A percentile compares a stretch with the other conserved stretches of the same genome.
These are phyloP conservation scores for Pseudogymnoascus sp. DNA, from an alignment of 2,329 filamentous ascomycete genomes.

Conservation along the genomic window DNA sequence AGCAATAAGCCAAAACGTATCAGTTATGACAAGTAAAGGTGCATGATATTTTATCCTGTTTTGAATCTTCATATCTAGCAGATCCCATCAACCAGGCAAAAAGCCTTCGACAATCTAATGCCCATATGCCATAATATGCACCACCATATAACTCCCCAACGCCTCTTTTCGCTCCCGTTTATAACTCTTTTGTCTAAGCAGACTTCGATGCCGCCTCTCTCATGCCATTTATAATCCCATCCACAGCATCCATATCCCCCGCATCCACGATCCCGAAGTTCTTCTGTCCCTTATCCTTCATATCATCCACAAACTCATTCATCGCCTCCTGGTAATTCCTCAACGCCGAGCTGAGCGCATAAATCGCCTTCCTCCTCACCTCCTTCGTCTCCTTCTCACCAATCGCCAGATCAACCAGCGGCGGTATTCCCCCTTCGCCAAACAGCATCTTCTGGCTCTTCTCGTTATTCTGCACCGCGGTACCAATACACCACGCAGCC, in stretches of 20 bases:
- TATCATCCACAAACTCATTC: slow-evolving; percentile 56
- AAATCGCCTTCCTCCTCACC: slow-evolving; percentile 79
- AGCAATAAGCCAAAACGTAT: too few relatives aligned
- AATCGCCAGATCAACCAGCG: slow-evolving; percentile 57
- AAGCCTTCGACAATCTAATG: not conserved
- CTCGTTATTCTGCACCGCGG: slow-evolving; percentile 92
- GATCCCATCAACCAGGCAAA: not conserved
- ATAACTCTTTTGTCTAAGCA: not conserved
- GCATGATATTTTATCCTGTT: not conserved
- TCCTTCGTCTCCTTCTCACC: slow-evolving; percentile 49
- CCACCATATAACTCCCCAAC: not conserved
- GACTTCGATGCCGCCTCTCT: slow-evolving; percentile 37
- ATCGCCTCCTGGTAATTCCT: slow-evolving; percentile 85
- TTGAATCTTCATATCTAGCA: not conserved
- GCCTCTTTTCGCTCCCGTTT: not conserved
- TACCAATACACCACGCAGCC: slow-evolving; percentile 91
- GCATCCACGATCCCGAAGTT: slow-evolving; percentile 61
- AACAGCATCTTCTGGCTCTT: slow-evolving; percentile 67
- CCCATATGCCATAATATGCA: not conserved
- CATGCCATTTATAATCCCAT: slow-evolving; percentile 62
- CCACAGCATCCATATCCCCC: slow-evolving; percentile 76
- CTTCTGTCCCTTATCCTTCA: slow-evolving; percentile 47
- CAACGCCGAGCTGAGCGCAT: slow-evolving; percentile 75
- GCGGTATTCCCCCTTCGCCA: slow-evolving; percentile 57
- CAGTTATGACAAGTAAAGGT: not conserved